Evolutionary conservation across 2,329 filamentous ascomycete genomes (phyloP).

Genomic region (Colletotrichum magnum): DNA sequence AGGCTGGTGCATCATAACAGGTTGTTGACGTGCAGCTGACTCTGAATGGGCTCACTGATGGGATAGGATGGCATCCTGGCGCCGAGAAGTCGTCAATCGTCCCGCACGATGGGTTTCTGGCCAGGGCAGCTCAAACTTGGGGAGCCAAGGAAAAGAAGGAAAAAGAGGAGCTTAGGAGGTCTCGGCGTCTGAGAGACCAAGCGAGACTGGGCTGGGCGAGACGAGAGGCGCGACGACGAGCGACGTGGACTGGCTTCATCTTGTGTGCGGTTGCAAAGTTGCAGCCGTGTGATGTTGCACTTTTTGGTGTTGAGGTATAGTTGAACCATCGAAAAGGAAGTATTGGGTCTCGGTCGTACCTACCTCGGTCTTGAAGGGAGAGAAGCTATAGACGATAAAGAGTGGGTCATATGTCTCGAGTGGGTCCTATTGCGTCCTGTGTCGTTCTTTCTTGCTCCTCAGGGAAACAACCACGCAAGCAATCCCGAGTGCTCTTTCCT

Average conservation of each 20-base stretch:
- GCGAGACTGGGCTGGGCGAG: slow-evolving; percentile 17
- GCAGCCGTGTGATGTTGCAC: slow-evolving; percentile 25
- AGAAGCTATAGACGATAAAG: slow-evolving; percentile 28
- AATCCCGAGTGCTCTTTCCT: slow-evolving; percentile 24
- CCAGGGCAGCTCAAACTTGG: slow-evolving; percentile 32
- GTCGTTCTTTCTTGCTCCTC: slow-evolving; percentile 35
- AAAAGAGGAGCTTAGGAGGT: slow-evolving; percentile 15
- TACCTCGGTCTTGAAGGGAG: neutral
- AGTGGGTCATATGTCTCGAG: neutral
- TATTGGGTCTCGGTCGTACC: slow-evolving; percentile 10
- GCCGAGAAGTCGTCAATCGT: slow-evolving; percentile 36
- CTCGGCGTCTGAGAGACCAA: slow-evolving; percentile 31
- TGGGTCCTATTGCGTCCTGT: slow-evolving; percentile 12
- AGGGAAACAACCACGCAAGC: slow-evolving; percentile 36
- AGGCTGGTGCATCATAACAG: slow-evolving; percentile 20
- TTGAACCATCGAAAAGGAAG: slow-evolving; percentile 12
- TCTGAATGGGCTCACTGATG: slow-evolving; percentile 35
- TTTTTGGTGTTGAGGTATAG: slow-evolving; percentile 9
- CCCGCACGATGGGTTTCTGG: slow-evolving; percentile 33
- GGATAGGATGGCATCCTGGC: slow-evolving; percentile 31
- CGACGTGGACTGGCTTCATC: slow-evolving; percentile 7
- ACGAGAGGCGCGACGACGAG: neutral
- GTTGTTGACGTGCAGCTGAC: slow-evolving; percentile 4
- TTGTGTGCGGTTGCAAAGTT: neutral
- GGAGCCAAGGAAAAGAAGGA: slow-evolving; percentile 21